Evolutionary conservation across 768 basidiomycete genomes (phyloP), one percentile per base, ranked within the genome.

Genomic region (Rhizopogon roseolus): DNA sequence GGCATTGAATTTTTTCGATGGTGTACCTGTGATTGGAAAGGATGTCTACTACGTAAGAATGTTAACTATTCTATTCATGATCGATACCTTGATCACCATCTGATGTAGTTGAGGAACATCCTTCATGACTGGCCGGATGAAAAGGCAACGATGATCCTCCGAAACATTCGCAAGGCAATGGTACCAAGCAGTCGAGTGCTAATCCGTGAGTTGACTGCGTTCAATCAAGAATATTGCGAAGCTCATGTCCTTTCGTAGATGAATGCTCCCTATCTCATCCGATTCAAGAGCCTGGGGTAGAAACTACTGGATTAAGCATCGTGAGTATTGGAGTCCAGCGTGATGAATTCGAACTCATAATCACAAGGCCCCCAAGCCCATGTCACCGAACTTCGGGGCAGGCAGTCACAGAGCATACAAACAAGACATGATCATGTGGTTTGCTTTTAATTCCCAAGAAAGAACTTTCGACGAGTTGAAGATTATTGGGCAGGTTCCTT

Each of bases 331-430:
- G 11, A 17, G 46, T 14, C 13, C 29, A 8, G 6, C 6, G 6
- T 8, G 38, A 22, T 39, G 8, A 6, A 36, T 49, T 16, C 17
- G 42, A 49, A 1, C 51, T 54, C 6, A 54, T 48, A 25, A 56
- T 54, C 32, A 41, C 57, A 65, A 62, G 55, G 77, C 76, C 0
- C 78, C 78, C 0, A 70, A 72, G 46, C 79, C 78, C 0, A 62
- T 81, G 48, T 66, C 80, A 3, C 70, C 78, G 4, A 80, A 79
- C 60, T 79, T 72, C 49, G 78, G 77, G n/a, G 66, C 70, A 6
- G 79, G 74, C 2, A 66, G 64, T 39, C 62, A 73, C 36, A 62
- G 72, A 4, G 65, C 66, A 36, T 79, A 79, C 54, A 62, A 74
- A 25, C 71, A 73, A 45, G 80, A 81, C 53, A 46, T 80, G 38